Evolutionary conservation across 352 stramenopile genomes (phyloP).

Genomic region (Phytophthora nicotianae): DNA sequence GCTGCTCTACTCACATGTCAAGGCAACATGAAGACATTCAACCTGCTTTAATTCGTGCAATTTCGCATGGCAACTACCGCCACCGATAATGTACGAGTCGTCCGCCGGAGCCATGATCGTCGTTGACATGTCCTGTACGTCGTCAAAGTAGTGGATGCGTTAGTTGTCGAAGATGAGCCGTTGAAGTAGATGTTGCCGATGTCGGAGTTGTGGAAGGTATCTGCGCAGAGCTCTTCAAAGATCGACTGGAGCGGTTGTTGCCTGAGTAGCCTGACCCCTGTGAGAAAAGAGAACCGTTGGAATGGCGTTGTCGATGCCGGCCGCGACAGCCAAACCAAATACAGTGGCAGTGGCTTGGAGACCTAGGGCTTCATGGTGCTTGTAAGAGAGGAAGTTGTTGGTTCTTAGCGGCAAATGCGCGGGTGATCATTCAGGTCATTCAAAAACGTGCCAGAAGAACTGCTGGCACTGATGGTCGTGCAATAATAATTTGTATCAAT

Average conservation of each 20-base stretch:
- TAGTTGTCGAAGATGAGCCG: constrained; percentile 27
- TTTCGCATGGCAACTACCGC: constrained; percentile 18
- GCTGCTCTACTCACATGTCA: background rate
- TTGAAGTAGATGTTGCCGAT: too few relatives aligned
- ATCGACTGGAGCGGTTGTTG: constrained; percentile 32
- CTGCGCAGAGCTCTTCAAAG: constrained; percentile 27
- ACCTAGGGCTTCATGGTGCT: constrained; percentile 15
- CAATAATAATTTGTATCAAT: too few relatives aligned
- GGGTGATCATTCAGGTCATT: background rate
- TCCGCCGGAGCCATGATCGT: constrained; percentile 18
- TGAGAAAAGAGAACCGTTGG: constrained; percentile 43
- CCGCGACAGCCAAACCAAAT: background rate
- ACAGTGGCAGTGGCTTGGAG: background rate
- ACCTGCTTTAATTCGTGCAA: constrained; percentile 6
- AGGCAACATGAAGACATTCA: background rate
- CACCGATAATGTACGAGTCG: constrained; percentile 18
- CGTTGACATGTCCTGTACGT: constrained; percentile 5
- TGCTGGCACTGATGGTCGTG: too few relatives aligned
- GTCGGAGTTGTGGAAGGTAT: too few relatives aligned
- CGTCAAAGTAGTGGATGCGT: background rate
- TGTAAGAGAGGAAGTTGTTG: constrained; percentile 19
- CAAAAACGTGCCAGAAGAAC: too few relatives aligned
- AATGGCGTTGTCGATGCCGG: constrained; percentile 9
- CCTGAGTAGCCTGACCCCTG: constrained; percentile 39
- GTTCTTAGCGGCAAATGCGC: background rate